Percentiles rank a stretch among this genome's conserved stretches.
Evolutionary conservation across 805 yeast genomes (phyloP).

Genomic region (Candida broadrunensis): DNA sequence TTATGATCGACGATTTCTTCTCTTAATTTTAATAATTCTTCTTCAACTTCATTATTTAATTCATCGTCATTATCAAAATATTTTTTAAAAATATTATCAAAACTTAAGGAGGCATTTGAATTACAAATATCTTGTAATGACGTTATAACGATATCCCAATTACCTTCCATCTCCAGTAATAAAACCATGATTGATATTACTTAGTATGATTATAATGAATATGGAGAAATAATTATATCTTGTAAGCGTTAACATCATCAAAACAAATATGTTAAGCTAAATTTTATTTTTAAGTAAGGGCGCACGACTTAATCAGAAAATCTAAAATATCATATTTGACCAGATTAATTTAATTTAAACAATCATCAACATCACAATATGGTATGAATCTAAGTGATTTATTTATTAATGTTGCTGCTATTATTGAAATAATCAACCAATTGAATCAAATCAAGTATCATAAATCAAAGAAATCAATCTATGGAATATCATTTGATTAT

Average conservation of each 20-base stretch:
- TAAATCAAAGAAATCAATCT: constrained; percentile 13
- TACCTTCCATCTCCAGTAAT: constrained; percentile 46
- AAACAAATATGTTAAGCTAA: too few relatives aligned
- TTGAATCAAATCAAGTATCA: constrained; percentile 8
- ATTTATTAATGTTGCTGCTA: not conserved
- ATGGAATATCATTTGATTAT: constrained; percentile 18
- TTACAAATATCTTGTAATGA: constrained; percentile 68
- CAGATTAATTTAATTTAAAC: too few relatives aligned
- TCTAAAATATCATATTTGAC: too few relatives aligned
- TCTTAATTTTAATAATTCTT: constrained; percentile 37
- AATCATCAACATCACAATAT: too few relatives aligned
- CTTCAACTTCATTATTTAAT: constrained; percentile 28
- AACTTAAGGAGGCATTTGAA: constrained; percentile 51
- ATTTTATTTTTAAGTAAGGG: too few relatives aligned
- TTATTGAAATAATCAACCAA: not conserved
- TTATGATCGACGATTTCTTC: constrained; percentile 49
- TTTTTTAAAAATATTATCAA: constrained; percentile 40
- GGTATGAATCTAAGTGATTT: not conserved
- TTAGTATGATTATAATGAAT: too few relatives aligned
- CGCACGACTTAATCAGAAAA: too few relatives aligned
- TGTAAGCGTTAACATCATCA: too few relatives aligned
- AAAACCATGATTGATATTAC: not conserved
- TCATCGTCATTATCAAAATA: constrained; percentile 10
- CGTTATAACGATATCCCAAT: constrained; percentile 67
- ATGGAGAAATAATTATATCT: too few relatives aligned